Evolutionary conservation across 768 basidiomycete genomes (phyloP), one percentile per base, ranked within the genome.

Genomic region (Neoboletus brunneissimus): DNA sequence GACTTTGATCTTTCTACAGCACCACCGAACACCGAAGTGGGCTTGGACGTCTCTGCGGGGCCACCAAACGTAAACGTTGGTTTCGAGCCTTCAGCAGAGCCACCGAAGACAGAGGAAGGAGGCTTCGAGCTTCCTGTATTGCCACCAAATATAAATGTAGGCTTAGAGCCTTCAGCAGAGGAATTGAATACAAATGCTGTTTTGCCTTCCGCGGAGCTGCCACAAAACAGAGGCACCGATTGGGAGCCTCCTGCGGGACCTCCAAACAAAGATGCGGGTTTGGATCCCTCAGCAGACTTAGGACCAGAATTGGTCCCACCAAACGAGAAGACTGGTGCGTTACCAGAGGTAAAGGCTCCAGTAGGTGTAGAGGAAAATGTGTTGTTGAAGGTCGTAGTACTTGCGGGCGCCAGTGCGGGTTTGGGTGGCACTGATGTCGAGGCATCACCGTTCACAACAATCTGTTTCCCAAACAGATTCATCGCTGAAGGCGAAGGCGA

Each of bases 391-490:
- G 59, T 23, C 25, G 65, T 54, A 3, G 60, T 54, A 18, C 57
- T 62, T 8, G 56, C 37, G 32, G 60, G 59, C 41, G 57, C 47
- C 32, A 61, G 23, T 0, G 54, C 46, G 34, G 64, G 53, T 35
- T 63, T 69, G 15, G 64, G 54, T 31, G 60, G 48, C 11, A 47
- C 47, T 5, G 67, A 64, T 18, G 61, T 68, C 25, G 68, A 68
- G 31, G 63, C 50, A 53, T 57, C 62, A 22, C 59, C 59, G 0
- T 58, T 66, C 38, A 55, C 55, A 6, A 22, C 8, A 7, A 46
- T 38, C 9, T 51, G 35, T 47, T 63, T 70, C 35, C 60, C 65
- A 22, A 60, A 57, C 16, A 49, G 54, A 41, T 44, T 64, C 10
- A 52, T 63, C 1, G 53, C 40, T 27, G 65, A 32, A 29, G 42